A percentile compares a stretch with the other conserved stretches of the same genome.
Conservation (phyloP, 2,329 filamentous ascomycete genomes). For the Claviceps monticola region DNA sequence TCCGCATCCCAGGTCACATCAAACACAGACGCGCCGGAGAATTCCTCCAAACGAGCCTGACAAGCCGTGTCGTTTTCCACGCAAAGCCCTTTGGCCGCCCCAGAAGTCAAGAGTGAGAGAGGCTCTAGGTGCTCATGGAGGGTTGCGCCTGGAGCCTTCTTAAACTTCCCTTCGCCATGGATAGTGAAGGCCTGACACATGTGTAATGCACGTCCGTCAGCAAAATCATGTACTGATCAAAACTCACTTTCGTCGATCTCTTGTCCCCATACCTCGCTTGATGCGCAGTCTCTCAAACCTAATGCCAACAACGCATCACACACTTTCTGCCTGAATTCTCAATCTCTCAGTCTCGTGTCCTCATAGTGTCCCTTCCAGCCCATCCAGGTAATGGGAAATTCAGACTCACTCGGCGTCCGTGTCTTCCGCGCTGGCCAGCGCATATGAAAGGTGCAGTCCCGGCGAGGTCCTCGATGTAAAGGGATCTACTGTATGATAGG, state of each 20-base stretch:
- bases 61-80: slow-evolving; percentile 32
- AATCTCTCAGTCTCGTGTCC: neutral
- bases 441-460: slow-evolving; percentile 71
- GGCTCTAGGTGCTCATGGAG: slow-evolving; percentile 54
- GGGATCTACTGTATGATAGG: slow-evolving; percentile 50
- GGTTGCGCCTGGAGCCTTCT: slow-evolving; percentile 4
- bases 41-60: slow-evolving; percentile 26
- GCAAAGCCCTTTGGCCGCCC: slow-evolving; percentile 41
- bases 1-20: slow-evolving; percentile 67
- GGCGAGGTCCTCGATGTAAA: slow-evolving; percentile 63
- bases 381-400: neutral
- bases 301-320: slow-evolving; percentile 49
- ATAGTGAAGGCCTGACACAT: slow-evolving; percentile 45
- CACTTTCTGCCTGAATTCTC: slow-evolving; percentile 19
- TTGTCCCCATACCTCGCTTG: slow-evolving; percentile 13
- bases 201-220: neutral
- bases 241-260: neutral
- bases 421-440: slow-evolving; percentile 27
- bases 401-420: slow-evolving; percentile 12
- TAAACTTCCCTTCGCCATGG: slow-evolving; percentile 20
- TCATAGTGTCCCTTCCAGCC: neutral
- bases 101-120: slow-evolving; percentile 39
- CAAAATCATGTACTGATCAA: neutral
- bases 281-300: slow-evolving; percentile 39
- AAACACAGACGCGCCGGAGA: slow-evolving; percentile 44